Base-by-base conservation (phyloP, 192 early-diverging fungal species). In the Chytriomyces confervae region DNA sequence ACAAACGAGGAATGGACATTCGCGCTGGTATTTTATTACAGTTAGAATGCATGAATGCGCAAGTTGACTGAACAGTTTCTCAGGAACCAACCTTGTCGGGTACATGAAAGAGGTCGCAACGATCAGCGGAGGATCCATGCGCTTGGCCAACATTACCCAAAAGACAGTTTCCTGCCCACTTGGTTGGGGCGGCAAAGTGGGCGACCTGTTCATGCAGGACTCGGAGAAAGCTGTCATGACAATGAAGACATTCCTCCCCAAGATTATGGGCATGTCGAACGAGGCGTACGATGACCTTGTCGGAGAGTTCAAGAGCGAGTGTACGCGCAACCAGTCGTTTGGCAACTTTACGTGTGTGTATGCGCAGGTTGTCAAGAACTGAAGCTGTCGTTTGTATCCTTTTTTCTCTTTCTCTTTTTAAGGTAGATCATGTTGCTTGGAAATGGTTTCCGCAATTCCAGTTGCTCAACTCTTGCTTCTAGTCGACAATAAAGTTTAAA, bases 331-430 rank as follows among this genome's bases (percentile, higher is more conserved):
- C 27, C 36, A 68, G 47, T 16, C 43, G 43, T 68, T 68, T 48
- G 44, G 11, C 27, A 68, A 68, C 23, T 47, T 46, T n/a, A 16
- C 16, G 9, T 68, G 36, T 18, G 66, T 47, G 16, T 68, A 68
- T 49, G 66, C 24, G 16, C 66, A 68, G 47, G 66, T 68, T 44
- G 3, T 43, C 29, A 68, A 68, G n/a, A 65, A 65, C 5, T 65
- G 36, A 65, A 20, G 20, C 20, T 13, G 53, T 57, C 3, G 20
- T 4, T 4, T 57, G 13, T 20, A 13, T 57, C 20, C n/a, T 57
- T 2, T 36, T 36, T 36, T 20, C 16, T 20, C 20, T 0, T 0
- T 57, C 20, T 57, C 5, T 57, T 57, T 3, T n/a, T 57, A 57
- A 20, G 3, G 13, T 13, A 57, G 20, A n/a, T 57, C 5, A 13